phyloP scores from a whole-genome alignment of 805 yeast species.

The Lachancea fermentati region DNA sequence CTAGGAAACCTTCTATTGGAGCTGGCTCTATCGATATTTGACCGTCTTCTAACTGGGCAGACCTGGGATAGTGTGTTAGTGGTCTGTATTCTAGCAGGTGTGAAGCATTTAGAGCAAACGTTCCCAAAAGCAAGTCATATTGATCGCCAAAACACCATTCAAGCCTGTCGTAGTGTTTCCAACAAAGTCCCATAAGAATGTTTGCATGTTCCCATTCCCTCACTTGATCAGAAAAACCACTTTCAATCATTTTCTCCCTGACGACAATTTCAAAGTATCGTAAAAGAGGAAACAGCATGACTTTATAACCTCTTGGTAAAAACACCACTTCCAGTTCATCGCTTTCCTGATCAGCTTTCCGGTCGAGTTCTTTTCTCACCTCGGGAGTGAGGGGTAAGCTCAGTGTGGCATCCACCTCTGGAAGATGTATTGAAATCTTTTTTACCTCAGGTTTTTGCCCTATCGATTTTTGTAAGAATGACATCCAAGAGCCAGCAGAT shows the following conservation, averaged over 20 bases:
- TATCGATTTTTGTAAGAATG: slow-evolving; percentile 46
- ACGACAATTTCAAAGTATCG: slow-evolving; percentile 28
- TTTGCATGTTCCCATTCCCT: slow-evolving; percentile 23
- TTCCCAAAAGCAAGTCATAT: slow-evolving; percentile 38
- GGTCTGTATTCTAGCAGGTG: slow-evolving; percentile 60
- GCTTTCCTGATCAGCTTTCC: slow-evolving; percentile 11
- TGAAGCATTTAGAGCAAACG: slow-evolving; percentile 39
- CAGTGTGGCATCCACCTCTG: slow-evolving; percentile 31
- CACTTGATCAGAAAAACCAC: slow-evolving; percentile 24
- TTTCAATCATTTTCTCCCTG: slow-evolving; percentile 28
- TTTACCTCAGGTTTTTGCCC: slow-evolving; percentile 41
- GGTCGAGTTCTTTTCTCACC: slow-evolving; percentile 9
- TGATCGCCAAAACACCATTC: slow-evolving; percentile 58
- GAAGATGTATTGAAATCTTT: slow-evolving; percentile 42
- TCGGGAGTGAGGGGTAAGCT: slow-evolving; percentile 19
- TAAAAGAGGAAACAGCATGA: slow-evolving; percentile 21
- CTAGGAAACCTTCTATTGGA: slow-evolving; percentile 78
- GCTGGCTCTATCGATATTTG: slow-evolving; percentile 47
- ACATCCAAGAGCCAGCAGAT: slow-evolving; percentile 59
- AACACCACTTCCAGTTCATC: slow-evolving; percentile 13
- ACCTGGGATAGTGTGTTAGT: slow-evolving; percentile 36
- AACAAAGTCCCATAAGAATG: slow-evolving; percentile 46
- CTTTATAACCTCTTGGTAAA: slow-evolving; percentile 19
- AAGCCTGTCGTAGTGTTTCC: slow-evolving; percentile 66
- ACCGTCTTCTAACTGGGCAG: slow-evolving; percentile 19